Evolutionary conservation across 75 land plant genomes (phyloP).

Genomic region (Selaginella moellendorffii): DNA sequence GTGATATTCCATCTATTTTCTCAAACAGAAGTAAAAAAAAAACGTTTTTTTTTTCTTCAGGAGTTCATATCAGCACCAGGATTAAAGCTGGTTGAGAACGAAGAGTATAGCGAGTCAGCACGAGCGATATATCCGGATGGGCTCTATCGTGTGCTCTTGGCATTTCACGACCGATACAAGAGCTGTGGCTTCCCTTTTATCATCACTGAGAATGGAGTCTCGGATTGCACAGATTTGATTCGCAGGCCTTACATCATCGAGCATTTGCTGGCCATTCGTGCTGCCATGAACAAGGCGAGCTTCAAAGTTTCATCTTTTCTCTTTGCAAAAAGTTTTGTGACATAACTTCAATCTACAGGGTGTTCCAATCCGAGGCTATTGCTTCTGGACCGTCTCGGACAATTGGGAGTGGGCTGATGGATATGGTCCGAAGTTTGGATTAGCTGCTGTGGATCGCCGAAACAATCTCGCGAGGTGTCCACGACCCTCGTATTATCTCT

Average conservation of each 20-base stretch:
- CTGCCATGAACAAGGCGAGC: slow-evolving; percentile 82
- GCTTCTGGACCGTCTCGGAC: slow-evolving; percentile 97
- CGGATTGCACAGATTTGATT: slow-evolving; percentile 86
- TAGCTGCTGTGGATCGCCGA: slow-evolving; percentile 88
- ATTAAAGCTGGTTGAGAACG: slow-evolving; percentile 67
- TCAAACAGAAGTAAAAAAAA: too few relatives aligned
- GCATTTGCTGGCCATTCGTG: slow-evolving; percentile 83
- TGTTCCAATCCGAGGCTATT: slow-evolving; percentile 73
- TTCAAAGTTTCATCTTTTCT: slow-evolving; percentile 17
- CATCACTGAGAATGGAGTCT: slow-evolving; percentile 90
- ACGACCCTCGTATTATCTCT: slow-evolving; percentile 78
- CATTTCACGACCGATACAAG: slow-evolving; percentile 87
- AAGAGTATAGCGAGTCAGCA: slow-evolving; percentile 98
- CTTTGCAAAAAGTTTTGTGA: background rate
- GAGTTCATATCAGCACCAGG: slow-evolving; percentile 89
- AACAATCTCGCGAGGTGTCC: slow-evolving; percentile 60
- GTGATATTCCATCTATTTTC: slow-evolving; percentile 32
- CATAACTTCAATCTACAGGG: slow-evolving; percentile 36
- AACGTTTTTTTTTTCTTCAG: slow-evolving; percentile 20
- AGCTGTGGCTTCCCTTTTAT: slow-evolving; percentile 61
- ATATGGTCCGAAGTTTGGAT: slow-evolving; percentile 98
- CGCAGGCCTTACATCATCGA: slow-evolving; percentile 85
- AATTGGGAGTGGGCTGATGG: slow-evolving; percentile 99
- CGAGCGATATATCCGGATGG: slow-evolving; percentile 98
- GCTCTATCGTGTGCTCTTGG: slow-evolving; percentile 60